Percentiles rank a stretch among this genome's conserved stretches.
These are phyloP conservation scores for Chytriomyces sp. DNA, from an alignment of 192 early-diverging fungal species.

Conservation along the genomic window DNA sequence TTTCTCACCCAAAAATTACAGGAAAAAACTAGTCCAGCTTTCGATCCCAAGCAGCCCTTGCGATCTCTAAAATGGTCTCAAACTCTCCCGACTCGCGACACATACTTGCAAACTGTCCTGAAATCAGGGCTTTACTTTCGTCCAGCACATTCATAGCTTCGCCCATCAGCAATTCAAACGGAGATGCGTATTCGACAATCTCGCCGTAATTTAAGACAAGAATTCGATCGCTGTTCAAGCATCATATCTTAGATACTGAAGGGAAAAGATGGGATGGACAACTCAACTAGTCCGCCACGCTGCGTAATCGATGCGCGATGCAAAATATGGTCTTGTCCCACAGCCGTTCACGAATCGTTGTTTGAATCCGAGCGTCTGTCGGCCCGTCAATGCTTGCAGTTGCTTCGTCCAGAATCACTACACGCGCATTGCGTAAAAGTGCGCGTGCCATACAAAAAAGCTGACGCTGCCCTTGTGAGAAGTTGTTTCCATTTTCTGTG, in stretches of 20 bases:
- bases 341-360: constrained; percentile 75
- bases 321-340: constrained; percentile 74
- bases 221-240: constrained; percentile 63
- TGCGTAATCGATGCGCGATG: constrained; percentile 79
- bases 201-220: constrained; percentile 77
- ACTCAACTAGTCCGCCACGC: constrained; percentile 28
- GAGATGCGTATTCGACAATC: constrained; percentile 65
- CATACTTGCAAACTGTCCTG: constrained; percentile 40
- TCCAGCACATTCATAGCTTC: background rate
- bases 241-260: too few relatives aligned
- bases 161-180: constrained; percentile 56
- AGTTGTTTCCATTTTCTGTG: constrained; percentile 81
- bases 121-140: constrained; percentile 5
- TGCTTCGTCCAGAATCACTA: constrained; percentile 61
- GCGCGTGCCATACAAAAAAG: constrained; percentile 59
- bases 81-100: constrained; percentile 45
- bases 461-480: constrained; percentile 81
- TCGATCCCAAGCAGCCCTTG: background rate
- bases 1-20: too few relatives aligned
- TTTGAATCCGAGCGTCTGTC: constrained; percentile 88
- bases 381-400: constrained; percentile 87
- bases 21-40: background rate
- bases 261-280: background rate
- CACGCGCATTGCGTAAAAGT: constrained; percentile 32
- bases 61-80: constrained; percentile 34